Base-by-base conservation (phyloP, 257 asterid genomes). In the Eucommia ulmoides region DNA sequence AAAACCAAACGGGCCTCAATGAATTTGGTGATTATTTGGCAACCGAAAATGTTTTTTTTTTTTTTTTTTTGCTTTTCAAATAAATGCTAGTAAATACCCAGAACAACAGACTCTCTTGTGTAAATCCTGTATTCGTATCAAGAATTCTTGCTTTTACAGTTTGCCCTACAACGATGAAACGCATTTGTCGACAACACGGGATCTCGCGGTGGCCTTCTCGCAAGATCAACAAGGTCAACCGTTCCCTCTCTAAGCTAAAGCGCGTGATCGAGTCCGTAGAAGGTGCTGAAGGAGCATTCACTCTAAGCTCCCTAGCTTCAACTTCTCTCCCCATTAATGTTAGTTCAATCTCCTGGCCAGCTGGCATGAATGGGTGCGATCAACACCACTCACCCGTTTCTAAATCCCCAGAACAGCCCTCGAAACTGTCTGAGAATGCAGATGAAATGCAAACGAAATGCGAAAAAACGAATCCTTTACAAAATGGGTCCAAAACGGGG, bases 171-270 rank as follows among this genome's bases (percentile, higher is more conserved):
- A 88, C 95, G 25, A 79, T 84, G 95, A 88, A 84, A 67, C 87
- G 95, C 24, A 84, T 88, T 48, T 88, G 97, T 59, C 74, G 97
- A 68, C 93, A 84, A 65, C 94, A 84, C 29, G 97, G 95, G 46
- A 88, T 88, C 61, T 82, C 93, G 19, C 76, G 95, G 26, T 88
- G 94, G 97, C 95, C 97, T 51, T 88, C 95, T 33, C 94, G 94
- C 67, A 84, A 84, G 82, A 88, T 84, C 72, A 88, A 84, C 68
- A 88, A 88, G 78, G 97, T 88, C 45, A 82, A 80, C 61, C 89
- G 88, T 38, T 80, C 95, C 35, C 87, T 84, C 55, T 51, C 93
- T 22, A 84, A 84, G 74, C 84, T 82, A 45, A 78, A 82, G 70
- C 76, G 74, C 45, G 94, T 84, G 14, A 82, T 84, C 47, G 97